A percentile compares a stretch with the other conserved stretches of the same genome.
Evolutionary conservation across 495 filamentous ascomycete genomes (phyloP).

Genomic region (Xylaria castorea): DNA sequence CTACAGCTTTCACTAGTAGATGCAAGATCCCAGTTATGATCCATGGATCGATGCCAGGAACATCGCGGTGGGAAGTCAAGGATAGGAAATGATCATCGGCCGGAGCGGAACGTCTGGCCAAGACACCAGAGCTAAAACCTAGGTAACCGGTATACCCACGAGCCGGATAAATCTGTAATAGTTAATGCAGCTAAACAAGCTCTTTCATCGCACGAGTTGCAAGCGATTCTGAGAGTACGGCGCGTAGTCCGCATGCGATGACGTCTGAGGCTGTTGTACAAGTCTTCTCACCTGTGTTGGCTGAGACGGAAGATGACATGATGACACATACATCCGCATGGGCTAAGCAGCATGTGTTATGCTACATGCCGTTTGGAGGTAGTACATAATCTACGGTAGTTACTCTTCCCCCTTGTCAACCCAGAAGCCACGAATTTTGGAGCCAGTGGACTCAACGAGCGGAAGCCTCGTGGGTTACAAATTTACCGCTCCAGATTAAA

Average conservation of each 20-base stretch:
- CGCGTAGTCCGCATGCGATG: not conserved
- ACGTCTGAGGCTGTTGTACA: slow-evolving; percentile 14
- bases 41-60: slow-evolving; percentile 18
- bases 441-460: not conserved
- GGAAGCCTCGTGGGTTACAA: not conserved
- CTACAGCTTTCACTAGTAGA: slow-evolving; percentile 10
- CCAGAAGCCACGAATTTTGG: not conserved
- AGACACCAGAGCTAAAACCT: slow-evolving; percentile 2
- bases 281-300: not conserved
- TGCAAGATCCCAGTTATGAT: slow-evolving; percentile 22
- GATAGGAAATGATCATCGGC: slow-evolving; percentile 15
- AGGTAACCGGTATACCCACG: not conserved
- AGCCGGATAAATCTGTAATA: slow-evolving; percentile 5
- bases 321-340: not conserved
- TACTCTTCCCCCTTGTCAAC: not conserved
- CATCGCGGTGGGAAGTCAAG: slow-evolving; percentile 1
- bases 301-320: not conserved
- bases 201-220: slow-evolving; percentile 3
- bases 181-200: slow-evolving; percentile 9
- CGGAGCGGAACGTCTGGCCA: not conserved
- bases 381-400: not conserved
- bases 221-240: not conserved
- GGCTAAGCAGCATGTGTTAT: not conserved
- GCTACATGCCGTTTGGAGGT: not conserved
- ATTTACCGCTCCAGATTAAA: too few relatives aligned